phyloP scores from a whole-genome alignment of 164 flowering plant species.

The Vitis rupestris region DNA sequence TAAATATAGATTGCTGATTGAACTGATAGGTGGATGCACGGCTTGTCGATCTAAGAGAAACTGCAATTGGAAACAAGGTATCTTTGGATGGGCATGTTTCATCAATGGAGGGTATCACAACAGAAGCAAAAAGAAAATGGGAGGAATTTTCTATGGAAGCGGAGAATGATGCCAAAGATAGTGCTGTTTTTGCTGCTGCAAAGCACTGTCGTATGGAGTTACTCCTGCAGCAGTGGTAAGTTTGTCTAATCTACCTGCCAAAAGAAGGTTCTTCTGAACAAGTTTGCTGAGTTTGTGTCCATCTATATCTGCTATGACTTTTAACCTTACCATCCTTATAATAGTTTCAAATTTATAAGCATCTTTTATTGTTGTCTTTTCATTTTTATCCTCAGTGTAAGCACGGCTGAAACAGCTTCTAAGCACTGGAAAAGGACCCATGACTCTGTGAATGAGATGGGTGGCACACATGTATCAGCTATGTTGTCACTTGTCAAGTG shows the following conservation, averaged over 20 bases:
- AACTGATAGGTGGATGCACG: conserved; percentile 66
- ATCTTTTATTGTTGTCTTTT: not conserved
- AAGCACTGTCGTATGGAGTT: conserved; percentile 93
- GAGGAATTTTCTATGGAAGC: conserved; percentile 62
- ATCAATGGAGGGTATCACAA: conserved; percentile 49
- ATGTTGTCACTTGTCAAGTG: conserved; percentile 64
- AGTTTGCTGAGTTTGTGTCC: no score
- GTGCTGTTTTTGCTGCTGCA: conserved; percentile 78
- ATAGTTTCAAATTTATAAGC: not conserved
- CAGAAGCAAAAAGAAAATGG: conserved; percentile 92
- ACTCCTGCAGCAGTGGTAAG: conserved; percentile 71
- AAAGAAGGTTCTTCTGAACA: not conserved
- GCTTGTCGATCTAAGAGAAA: conserved; percentile 57
- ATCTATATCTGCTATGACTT: not conserved
- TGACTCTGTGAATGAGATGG: conserved; percentile 56
- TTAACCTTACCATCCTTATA: not conserved
- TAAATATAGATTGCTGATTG: not conserved
- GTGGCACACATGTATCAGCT: conserved; percentile 42
- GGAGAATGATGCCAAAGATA: conserved; percentile 59
- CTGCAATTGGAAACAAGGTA: conserved; percentile 43
- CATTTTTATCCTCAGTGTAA: conserved; percentile 39
- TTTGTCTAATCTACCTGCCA: not conserved
- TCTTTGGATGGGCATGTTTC: conserved; percentile 74
- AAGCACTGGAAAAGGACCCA: conserved; percentile 55
- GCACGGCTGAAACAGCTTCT: conserved; percentile 51